Evolutionary conservation across 2,329 filamentous ascomycete species (phyloP).

Genomic region (Ophioceras dolichostomum): DNA sequence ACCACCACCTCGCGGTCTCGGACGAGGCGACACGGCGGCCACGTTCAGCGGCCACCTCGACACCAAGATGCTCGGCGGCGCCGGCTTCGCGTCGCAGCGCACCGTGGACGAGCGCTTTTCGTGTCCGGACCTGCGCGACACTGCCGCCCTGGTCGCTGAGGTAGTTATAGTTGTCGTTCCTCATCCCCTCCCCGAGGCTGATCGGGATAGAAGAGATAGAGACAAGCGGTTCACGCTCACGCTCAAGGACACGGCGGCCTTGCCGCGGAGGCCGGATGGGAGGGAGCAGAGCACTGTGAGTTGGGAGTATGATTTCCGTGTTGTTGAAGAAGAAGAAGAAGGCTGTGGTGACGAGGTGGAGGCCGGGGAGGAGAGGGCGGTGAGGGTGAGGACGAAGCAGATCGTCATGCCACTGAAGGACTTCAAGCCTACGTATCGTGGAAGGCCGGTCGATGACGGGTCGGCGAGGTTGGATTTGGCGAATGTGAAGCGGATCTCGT

Average conservation of each 20-base stretch:
- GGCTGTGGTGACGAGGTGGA: slow-evolving; percentile 35
- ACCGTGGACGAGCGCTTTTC: slow-evolving; percentile 29
- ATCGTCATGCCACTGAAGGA: slow-evolving; percentile 51
- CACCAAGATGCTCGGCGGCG: slow-evolving; percentile 62
- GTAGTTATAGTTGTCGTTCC: slow-evolving; percentile 40
- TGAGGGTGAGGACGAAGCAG: slow-evolving; percentile 13
- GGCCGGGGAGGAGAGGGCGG: slow-evolving; percentile 5
- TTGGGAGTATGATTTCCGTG: slow-evolving; percentile 60
- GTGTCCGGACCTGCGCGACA: slow-evolving; percentile 10
- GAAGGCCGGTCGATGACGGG: slow-evolving; percentile 45
- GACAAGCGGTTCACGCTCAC: slow-evolving; percentile 61
- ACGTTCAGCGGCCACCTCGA: slow-evolving; percentile 60
- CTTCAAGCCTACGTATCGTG: slow-evolving; percentile 63
- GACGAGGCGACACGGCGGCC: slow-evolving; percentile 22
- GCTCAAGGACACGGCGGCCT: slow-evolving; percentile 59
- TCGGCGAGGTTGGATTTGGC: slow-evolving; percentile 44
- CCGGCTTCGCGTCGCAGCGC: slow-evolving; percentile 71
- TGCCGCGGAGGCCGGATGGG: slow-evolving; percentile 45
- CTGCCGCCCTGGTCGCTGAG: slow-evolving; percentile 33
- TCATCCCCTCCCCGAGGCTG: background rate
- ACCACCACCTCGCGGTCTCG: no score
- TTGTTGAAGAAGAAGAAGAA: no score
- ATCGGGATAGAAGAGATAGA: no score
- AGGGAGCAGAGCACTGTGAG: slow-evolving; percentile 60
- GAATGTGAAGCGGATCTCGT: slow-evolving; percentile 52